Evolutionary conservation across 2,329 filamentous ascomycete species (phyloP).

Genomic region (Leptographium procerum): DNA sequence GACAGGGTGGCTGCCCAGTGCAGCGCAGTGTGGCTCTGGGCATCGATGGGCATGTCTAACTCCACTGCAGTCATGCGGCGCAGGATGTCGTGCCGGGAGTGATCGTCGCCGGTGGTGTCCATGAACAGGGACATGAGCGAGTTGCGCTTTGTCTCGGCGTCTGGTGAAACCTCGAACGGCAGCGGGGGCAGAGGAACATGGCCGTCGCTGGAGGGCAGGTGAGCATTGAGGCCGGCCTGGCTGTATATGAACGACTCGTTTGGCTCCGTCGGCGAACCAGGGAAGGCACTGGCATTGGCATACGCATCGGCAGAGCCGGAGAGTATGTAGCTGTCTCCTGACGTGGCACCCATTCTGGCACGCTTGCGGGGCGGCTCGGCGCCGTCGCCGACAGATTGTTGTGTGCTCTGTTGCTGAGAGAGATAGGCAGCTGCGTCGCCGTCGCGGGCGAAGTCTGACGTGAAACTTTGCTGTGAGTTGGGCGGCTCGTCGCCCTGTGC

Average conservation of each 20-base stretch:
- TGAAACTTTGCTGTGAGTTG: slow-evolving; percentile 76
- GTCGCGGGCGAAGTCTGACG: slow-evolving; percentile 63
- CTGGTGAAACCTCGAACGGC: slow-evolving; percentile 45
- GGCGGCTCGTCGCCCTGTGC: slow-evolving; percentile 61
- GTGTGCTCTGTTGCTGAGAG: slow-evolving; percentile 34
- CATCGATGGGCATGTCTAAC: slow-evolving; percentile 84
- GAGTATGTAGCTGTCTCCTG: slow-evolving; percentile 46
- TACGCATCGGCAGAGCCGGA: slow-evolving; percentile 28
- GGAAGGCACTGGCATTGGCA: slow-evolving; percentile 34
- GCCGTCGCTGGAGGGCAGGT: slow-evolving; percentile 34
- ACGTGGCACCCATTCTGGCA: slow-evolving; percentile 45
- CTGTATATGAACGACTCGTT: slow-evolving; percentile 69
- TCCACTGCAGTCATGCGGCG: slow-evolving; percentile 65
- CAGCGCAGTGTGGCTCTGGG: slow-evolving; percentile 77
- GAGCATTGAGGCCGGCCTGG: slow-evolving; percentile 31
- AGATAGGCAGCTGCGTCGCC: slow-evolving; percentile 56
- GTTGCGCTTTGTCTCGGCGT: slow-evolving; percentile 69
- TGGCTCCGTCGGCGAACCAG: slow-evolving; percentile 66
- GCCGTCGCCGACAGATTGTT: slow-evolving; percentile 39
- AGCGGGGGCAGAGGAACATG: slow-evolving; percentile 54
- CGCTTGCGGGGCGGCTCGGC: slow-evolving; percentile 77
- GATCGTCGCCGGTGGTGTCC: slow-evolving; percentile 57
- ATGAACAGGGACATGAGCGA: slow-evolving; percentile 75
- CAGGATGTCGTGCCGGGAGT: slow-evolving; percentile 64
- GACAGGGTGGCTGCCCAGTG: slow-evolving; percentile 95